A percentile compares a stretch with the other conserved stretches of the same genome.
phyloP scores from a whole-genome alignment of 2,329 filamentous ascomycete genomes.

The Sporothrix schenckii region DNA sequence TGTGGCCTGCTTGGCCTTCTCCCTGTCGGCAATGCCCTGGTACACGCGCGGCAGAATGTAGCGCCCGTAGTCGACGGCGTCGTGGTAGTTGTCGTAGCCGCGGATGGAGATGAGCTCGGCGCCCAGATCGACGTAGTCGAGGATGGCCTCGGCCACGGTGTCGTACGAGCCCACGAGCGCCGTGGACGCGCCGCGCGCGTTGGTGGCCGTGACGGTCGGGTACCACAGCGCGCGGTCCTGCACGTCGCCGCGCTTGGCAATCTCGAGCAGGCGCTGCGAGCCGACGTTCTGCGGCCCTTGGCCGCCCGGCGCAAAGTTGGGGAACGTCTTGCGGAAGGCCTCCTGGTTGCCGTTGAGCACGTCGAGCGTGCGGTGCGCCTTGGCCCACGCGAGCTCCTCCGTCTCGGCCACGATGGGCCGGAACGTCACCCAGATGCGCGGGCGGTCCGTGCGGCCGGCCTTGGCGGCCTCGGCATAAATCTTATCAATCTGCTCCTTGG shows the following conservation, averaged over 20 bases:
- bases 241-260: constrained; percentile 58
- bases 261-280: constrained; percentile 61
- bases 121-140: constrained; percentile 59
- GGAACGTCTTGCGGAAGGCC: constrained; percentile 23
- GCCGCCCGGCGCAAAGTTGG: constrained; percentile 38
- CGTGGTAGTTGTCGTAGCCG: constrained; percentile 63
- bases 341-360: constrained; percentile 49
- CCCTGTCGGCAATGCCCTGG: constrained; percentile 41
- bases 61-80: constrained; percentile 62
- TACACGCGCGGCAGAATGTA: constrained; percentile 58
- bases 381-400: constrained; percentile 64
- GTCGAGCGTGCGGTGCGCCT: constrained; percentile 60
- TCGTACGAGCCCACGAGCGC: constrained; percentile 59
- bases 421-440: constrained; percentile 67
- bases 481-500: constrained; percentile 63
- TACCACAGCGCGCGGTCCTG: constrained; percentile 67
- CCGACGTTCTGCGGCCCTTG: constrained; percentile 59
- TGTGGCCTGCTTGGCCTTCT: background rate
- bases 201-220: constrained; percentile 63
- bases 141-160: constrained; percentile 57
- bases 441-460: constrained; percentile 58
- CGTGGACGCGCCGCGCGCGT: constrained; percentile 61
- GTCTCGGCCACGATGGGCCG: constrained; percentile 64
- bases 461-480: constrained; percentile 63
- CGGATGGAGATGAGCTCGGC: constrained; percentile 62